Conservation (phyloP, 805 yeast species). For the Yamadazyma akitaensis region DNA sequence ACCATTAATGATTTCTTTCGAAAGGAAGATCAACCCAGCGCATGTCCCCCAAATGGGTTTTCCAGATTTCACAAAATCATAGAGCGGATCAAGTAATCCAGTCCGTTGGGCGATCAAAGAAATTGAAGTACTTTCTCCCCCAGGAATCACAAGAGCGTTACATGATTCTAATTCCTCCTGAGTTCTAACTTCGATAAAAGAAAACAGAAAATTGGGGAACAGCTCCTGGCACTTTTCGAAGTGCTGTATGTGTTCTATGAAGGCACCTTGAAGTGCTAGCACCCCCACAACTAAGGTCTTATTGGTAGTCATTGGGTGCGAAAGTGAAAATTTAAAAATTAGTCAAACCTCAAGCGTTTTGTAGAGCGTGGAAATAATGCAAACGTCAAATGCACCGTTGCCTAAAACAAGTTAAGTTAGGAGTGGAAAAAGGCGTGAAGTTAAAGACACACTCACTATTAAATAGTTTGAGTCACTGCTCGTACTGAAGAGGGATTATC, state of each 20-base stretch:
- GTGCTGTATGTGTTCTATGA: constrained; percentile 60
- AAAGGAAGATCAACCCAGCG: constrained; percentile 72
- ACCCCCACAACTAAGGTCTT: constrained; percentile 51
- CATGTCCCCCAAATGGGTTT: constrained; percentile 83
- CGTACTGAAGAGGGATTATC: too few species aligned
- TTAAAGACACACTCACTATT: too few species aligned
- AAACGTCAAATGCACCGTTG: too few species aligned
- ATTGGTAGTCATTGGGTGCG: constrained; percentile 13
- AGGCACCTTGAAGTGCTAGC: constrained; percentile 77
- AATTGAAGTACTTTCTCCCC: constrained; percentile 70
- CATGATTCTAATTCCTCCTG: constrained; percentile 47
- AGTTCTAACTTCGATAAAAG: constrained; percentile 49
- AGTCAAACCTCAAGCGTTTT: too few species aligned
- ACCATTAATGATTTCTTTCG: constrained; percentile 52
- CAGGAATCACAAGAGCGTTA: constrained; percentile 65
- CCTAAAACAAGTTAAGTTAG: too few species aligned
- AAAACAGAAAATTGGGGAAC: constrained; percentile 21
- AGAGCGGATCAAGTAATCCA: constrained; percentile 52
- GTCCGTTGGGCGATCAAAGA: constrained; percentile 68
- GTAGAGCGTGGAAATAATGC: too few species aligned
- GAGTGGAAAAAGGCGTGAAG: too few species aligned
- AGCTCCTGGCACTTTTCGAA: constrained; percentile 31
- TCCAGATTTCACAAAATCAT: constrained; percentile 45
- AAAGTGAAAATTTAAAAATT: not conserved
- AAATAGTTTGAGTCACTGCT: too few species aligned